phyloP scores from a whole-genome alignment of 352 stramenopile genomes.

The Pythium aristosporum region DNA sequence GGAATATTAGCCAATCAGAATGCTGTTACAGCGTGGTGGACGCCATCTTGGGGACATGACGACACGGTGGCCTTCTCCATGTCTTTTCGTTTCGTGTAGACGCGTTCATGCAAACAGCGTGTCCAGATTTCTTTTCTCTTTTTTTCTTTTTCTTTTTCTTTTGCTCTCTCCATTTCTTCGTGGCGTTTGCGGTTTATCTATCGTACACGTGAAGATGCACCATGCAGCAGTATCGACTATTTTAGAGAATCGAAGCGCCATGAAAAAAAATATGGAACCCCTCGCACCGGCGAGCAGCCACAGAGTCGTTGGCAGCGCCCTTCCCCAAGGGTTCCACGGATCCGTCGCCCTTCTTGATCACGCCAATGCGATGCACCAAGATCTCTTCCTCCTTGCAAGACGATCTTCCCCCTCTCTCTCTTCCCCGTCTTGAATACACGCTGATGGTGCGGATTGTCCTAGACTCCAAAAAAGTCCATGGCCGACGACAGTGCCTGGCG shows the following conservation, averaged over 20 bases:
- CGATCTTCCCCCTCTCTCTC: background rate
- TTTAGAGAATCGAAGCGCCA: constrained; percentile 15
- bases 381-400: constrained; percentile 2
- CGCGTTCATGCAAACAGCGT: background rate
- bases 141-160: constrained; percentile 1
- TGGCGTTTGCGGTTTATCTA: background rate
- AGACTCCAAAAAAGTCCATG: constrained; percentile 87
- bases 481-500: constrained; percentile 76
- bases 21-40: too few species aligned
- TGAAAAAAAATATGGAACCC: constrained; percentile 8
- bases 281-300: background rate
- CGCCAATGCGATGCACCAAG: background rate
- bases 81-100: too few species aligned
- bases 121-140: background rate
- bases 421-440: background rate
- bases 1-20: too few species aligned
- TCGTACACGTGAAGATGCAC: constrained; percentile 12
- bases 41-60: too few species aligned
- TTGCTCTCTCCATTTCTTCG: background rate
- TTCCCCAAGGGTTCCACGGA: background rate
- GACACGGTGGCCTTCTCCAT: too few species aligned
- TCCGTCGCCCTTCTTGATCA: background rate
- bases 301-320: constrained; percentile 4
- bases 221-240: constrained; percentile 12
- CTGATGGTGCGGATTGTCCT: constrained; percentile 6